Base-by-base conservation (phyloP, 163 green algal genomes). In the Coccomyxa subellipsoidea region DNA sequence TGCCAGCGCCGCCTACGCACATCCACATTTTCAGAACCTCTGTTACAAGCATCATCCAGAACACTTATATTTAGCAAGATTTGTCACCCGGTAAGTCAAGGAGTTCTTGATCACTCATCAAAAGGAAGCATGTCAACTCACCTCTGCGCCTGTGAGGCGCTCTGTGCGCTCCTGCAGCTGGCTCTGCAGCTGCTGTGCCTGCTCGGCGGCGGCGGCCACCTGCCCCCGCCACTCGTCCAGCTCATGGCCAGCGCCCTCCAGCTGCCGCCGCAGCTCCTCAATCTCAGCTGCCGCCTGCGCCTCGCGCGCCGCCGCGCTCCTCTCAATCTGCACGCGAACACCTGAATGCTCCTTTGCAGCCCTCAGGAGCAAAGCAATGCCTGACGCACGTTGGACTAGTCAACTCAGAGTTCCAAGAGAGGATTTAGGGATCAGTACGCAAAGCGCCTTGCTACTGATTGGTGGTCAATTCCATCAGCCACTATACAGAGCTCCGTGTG, bases 161-260 rank as follows among this genome's bases (percentile, higher is more conserved):
- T 59, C 15, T 12, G 27, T 73, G 66, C 27, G 8, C 27, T 32
- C 66, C 6, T 73, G 66, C 66, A 73, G n/a, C 66, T 73, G 66
- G 29, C 4, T 40, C 31, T 78, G 79, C 38, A 71, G 36, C 38
- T 83, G 69, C 29, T 83, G 66, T 29, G 76, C 38, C 12, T 79
- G 79, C 10, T 75, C 73, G 12, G 32, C 18, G 18, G 37, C 36
- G 35, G 39, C 76, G n/a, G 79, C 66, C 3, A 76, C 80, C 53
- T 84, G 70, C 70, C 69, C 39, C 21, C 79, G 70, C 39, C 39
- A 66, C 15, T 69, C 54, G 29, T 80, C 71, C 31, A 80, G 72
- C 12, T 80, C 80, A n/a, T 39, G n/a, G 29, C 71, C 39, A 27
- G 76, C 40, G 18, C 78, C 70, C 31, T 84, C 31, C n/a, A 76